Evolutionary conservation across 106 monocot genomes (phyloP).

Genomic region (Triglochin maritima): DNA sequence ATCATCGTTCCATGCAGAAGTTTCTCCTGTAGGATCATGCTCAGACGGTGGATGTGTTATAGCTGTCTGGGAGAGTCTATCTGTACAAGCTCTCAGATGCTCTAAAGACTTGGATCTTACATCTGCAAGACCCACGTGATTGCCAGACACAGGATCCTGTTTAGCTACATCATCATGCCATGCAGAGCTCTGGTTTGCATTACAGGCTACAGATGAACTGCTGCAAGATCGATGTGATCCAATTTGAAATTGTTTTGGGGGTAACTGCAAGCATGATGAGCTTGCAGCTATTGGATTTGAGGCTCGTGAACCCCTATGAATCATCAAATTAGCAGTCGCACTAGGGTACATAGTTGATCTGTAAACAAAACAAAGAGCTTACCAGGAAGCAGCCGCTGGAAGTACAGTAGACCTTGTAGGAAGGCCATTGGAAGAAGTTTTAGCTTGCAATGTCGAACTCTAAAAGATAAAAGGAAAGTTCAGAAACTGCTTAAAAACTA

Average conservation of each 20-base stretch:
- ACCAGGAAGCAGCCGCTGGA: constrained; percentile 75
- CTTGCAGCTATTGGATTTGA: constrained; percentile 14
- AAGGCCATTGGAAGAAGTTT: constrained; percentile 20
- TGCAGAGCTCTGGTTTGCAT: constrained; percentile 19
- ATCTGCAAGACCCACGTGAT: neutral
- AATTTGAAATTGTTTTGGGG: constrained; percentile 28
- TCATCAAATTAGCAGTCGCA: neutral
- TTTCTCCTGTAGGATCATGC: constrained; percentile 4
- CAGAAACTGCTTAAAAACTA: no score
- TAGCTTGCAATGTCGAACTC: constrained; percentile 25
- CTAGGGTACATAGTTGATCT: neutral
- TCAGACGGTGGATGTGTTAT: constrained; percentile 8
- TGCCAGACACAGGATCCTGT: constrained; percentile 8
- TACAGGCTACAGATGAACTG: constrained; percentile 18
- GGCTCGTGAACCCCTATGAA: constrained; percentile 37
- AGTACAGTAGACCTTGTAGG: constrained; percentile 24
- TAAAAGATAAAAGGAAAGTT: constrained; percentile 9
- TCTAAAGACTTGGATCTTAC: constrained; percentile 13
- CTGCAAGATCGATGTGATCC: constrained; percentile 5
- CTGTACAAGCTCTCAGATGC: constrained; percentile 11
- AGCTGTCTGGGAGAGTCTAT: neutral
- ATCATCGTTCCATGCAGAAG: constrained; percentile 61
- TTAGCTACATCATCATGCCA: constrained; percentile 30
- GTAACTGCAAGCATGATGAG: constrained; percentile 9
- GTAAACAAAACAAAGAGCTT: constrained; percentile 8